These are phyloP conservation scores for Suhomyces wounanorum DNA, from an alignment of 1,139 yeast species.

Conservation along the genomic window DNA sequence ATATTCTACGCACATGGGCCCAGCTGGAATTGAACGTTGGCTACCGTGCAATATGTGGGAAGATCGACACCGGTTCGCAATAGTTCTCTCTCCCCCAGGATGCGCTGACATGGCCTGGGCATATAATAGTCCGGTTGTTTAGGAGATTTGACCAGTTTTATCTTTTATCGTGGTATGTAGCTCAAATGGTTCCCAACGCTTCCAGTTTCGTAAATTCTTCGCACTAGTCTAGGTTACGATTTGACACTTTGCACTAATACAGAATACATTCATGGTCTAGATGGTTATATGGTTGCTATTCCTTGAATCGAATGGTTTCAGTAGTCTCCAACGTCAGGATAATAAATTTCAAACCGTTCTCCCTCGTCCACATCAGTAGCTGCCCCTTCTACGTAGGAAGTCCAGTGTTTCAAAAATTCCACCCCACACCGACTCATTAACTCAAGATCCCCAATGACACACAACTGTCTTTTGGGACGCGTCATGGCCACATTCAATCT, in stretches of 20 bases:
- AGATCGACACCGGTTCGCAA: background rate
- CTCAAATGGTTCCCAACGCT: background rate
- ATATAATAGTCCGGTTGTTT: background rate
- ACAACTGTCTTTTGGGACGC: conserved; percentile 81
- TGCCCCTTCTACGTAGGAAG: conserved; percentile 59
- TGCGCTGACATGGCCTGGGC: background rate
- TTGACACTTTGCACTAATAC: background rate
- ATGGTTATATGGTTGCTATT: background rate
- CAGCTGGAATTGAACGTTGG: background rate
- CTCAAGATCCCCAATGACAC: conserved; percentile 85
- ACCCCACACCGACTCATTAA: conserved; percentile 43
- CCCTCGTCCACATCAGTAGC: conserved; percentile 19
- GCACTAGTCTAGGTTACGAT: background rate
- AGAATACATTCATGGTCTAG: background rate
- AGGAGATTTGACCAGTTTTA: background rate
- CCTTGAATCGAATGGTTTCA: conserved; percentile 5
- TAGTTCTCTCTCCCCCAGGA: background rate
- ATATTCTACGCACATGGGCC: background rate
- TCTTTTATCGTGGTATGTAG: background rate
- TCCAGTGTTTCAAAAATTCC: conserved; percentile 66
- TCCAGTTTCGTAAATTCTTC: background rate
- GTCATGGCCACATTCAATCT: conserved; percentile 89
- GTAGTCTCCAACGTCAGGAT: conserved; percentile 51
- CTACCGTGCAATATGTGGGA: background rate
- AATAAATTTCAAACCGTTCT: conserved; percentile 57